A percentile compares a stretch with the other conserved stretches of the same genome.
Evolutionary conservation across 768 basidiomycete genomes (phyloP).

Genomic region (Hericium rajendrae): DNA sequence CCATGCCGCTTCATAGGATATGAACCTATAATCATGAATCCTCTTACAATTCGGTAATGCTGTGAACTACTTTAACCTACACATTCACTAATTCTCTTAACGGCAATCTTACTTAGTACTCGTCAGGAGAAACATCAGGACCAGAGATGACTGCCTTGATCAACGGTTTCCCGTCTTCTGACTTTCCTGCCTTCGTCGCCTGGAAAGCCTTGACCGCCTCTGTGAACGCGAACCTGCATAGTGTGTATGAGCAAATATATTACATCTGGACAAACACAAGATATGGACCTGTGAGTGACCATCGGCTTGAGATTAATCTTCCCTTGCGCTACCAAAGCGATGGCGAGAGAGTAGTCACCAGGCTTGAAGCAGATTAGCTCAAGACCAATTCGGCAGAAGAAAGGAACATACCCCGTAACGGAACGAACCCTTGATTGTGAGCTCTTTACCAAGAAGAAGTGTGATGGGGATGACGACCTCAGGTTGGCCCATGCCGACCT

Average conservation of each 20-base stretch:
- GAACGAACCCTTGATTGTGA: conserved; percentile 85
- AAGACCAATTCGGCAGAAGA: neutral
- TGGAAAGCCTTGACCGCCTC: conserved; percentile 76
- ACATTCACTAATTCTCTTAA: too few relatives aligned
- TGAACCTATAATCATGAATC: too few relatives aligned
- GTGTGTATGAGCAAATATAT: neutral
- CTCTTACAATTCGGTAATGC: too few relatives aligned
- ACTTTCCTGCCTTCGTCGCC: conserved; percentile 70
- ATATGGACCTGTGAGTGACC: conserved; percentile 70
- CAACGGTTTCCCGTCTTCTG: conserved; percentile 76
- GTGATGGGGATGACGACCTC: conserved; percentile 69
- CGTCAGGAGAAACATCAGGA: conserved; percentile 46
- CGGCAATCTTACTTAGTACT: conserved; percentile 19
- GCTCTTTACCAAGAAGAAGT: conserved; percentile 64
- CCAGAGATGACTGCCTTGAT: conserved; percentile 89
- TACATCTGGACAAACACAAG: neutral
- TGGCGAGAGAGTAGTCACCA: conserved; percentile 78
- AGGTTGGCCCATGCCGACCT: conserved; percentile 84
- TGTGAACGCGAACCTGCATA: conserved; percentile 57
- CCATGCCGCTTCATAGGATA: too few relatives aligned
- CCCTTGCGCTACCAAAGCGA: conserved; percentile 73
- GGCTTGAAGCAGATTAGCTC: conserved; percentile 33
- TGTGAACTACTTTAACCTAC: too few relatives aligned
- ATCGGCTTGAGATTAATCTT: conserved; percentile 82
- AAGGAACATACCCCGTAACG: conserved; percentile 58